Percentiles rank a stretch among this genome's conserved stretches.
Evolutionary conservation across 2,329 filamentous ascomycete species (phyloP).

Genomic region (Fusarium kyushuense): DNA sequence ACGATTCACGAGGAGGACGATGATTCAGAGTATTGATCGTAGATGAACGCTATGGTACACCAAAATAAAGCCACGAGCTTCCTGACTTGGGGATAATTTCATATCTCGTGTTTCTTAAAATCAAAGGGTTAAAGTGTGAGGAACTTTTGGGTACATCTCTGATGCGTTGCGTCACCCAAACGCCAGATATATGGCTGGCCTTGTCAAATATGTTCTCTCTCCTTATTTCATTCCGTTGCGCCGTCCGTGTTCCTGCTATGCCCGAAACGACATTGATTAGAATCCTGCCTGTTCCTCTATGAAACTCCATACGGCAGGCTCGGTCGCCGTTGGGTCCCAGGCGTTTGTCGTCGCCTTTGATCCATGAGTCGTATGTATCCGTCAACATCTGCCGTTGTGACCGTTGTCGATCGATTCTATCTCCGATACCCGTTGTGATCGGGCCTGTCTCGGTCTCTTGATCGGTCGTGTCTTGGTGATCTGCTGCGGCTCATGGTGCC

Average conservation of each 20-base stretch:
- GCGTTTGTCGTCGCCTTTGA: slow-evolving; percentile 4
- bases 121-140: slow-evolving; percentile 7
- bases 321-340: background rate
- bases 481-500: slow-evolving; percentile 57
- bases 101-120: slow-evolving; percentile 22
- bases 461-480: slow-evolving; percentile 55
- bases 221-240: slow-evolving; percentile 36
- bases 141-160: slow-evolving; percentile 6
- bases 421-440: slow-evolving; percentile 65
- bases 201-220: slow-evolving; percentile 24
- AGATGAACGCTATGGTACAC: slow-evolving; percentile 1
- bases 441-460: slow-evolving; percentile 58
- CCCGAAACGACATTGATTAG: slow-evolving; percentile 26
- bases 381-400: background rate
- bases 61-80: slow-evolving; percentile 8
- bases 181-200: slow-evolving; percentile 17
- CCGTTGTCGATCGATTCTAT: slow-evolving; percentile 49
- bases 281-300: slow-evolving; percentile 13
- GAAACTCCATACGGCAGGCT: slow-evolving; percentile 35
- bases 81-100: slow-evolving; percentile 15
- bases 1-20: slow-evolving; percentile 81
- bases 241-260: slow-evolving; percentile 31
- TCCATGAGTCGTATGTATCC: background rate
- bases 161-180: slow-evolving; percentile 27
- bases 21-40: slow-evolving; percentile 58